phyloP scores from a whole-genome alignment of 176 grass and related monocot species.

The Triticum aestivum region DNA sequence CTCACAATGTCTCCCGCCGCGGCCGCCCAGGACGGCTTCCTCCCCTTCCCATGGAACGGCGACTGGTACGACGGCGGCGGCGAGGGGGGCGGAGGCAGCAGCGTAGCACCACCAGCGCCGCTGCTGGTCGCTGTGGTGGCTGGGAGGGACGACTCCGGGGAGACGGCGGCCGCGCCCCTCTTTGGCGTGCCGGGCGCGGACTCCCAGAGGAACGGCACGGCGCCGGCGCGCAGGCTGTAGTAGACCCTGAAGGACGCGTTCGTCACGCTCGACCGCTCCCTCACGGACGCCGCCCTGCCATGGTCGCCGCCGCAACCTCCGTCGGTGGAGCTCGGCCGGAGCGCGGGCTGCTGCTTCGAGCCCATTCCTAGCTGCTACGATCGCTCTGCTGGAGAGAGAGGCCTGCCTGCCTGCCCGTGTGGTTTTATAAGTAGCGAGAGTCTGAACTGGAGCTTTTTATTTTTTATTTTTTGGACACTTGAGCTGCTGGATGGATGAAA shows the following conservation, averaged over 20 bases:
- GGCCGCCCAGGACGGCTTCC: not conserved
- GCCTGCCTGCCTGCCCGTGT: no score
- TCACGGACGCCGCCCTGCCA: not conserved
- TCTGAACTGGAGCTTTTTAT: no score
- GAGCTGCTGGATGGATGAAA: no score
- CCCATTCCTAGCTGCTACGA: not conserved
- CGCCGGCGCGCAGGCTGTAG: conserved; percentile 35
- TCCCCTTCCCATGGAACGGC: not conserved
- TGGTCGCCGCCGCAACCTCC: not conserved
- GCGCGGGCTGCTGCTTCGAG: not conserved
- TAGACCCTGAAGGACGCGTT: conserved; percentile 45
- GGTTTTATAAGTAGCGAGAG: no score
- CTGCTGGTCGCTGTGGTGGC: not conserved
- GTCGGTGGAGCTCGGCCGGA: not conserved
- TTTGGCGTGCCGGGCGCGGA: conserved; percentile 48
- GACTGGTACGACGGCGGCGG: conserved; percentile 36
- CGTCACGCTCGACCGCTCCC: conserved; percentile 33
- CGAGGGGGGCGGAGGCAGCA: conserved; percentile 16
- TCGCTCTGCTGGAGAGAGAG: no score
- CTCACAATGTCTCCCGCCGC: not conserved
- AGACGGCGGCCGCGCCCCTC: not conserved
- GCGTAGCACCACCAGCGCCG: not conserved
- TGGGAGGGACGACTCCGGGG: not conserved
- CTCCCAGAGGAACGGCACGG: conserved; percentile 55
- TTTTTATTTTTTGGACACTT: no score